Base-by-base conservation (phyloP, 2,329 filamentous ascomycete species). In the Calonectria pseudoturangicola region DNA sequence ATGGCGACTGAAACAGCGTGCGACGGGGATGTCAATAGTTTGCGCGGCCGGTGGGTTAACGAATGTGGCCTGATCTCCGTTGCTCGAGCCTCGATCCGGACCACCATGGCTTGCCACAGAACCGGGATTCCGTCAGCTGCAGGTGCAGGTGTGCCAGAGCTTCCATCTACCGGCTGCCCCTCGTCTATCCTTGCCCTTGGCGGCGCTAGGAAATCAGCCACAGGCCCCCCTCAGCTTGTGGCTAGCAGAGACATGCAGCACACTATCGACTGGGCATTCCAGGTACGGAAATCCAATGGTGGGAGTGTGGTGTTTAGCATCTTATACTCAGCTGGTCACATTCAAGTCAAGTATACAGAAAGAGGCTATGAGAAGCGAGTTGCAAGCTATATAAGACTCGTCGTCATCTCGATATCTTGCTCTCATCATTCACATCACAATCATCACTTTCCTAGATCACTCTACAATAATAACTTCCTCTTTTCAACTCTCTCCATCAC, bases 231-330 rank as follows among this genome's bases (percentile, higher is more conserved):
- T 58, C 54, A 60, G 54, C 54, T 60, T 28, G 54, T 27, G 54
- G 21, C 54, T 60, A 60, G 54, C 54, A 60, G 21, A 60, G 54
- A 60, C 54, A 60, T 41, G 33, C 54, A 60, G 54, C 33, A 6
- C 36, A 60, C 54, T 60, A 60, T 60, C 36, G 54, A 60, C 27
- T 27, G 41, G 30, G 12, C 21, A 60, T 60, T 41, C 25, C 36
- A 36, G 25, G 39, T 25, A 41, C 25, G 25, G 54, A 41, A 60
- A 43, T 33, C 39, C n/a, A 8, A 60, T 60, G 21, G n/a, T 21
- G 13, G 36, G 21, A 5, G 21, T 13, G 15, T 27, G 15, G 54
- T 60, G 54, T 10, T 25, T 36, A 18, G n/a, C 21, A 60, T 36
- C 21, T 27, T 18, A n/a, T 25, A 28, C 33, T 41, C 13, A 28